Conservation (phyloP, 306 rosid species). For the Corylus heterophylla region DNA sequence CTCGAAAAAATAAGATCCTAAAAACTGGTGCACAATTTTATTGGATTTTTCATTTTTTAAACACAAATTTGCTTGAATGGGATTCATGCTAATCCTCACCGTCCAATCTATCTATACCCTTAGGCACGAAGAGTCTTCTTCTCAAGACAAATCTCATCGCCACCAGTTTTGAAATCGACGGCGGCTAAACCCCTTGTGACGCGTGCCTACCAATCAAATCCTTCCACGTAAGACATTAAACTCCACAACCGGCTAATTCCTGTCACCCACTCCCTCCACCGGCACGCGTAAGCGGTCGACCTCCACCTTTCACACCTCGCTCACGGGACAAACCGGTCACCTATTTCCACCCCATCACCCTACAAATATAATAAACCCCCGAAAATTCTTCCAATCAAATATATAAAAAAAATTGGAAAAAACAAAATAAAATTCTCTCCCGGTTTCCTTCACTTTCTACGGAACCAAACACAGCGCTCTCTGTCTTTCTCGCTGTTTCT, state of each 20-base stretch:
- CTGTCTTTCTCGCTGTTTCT: neutral
- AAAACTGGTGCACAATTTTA: too few species aligned
- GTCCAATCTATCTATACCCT: too few species aligned
- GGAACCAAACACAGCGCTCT: neutral
- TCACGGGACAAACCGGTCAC: constrained; percentile 45
- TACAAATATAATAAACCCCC: neutral
- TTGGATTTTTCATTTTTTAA: too few species aligned
- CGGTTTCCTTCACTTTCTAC: neutral
- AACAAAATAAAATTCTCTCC: neutral
- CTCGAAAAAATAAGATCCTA: too few species aligned
- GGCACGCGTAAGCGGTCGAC: neutral
- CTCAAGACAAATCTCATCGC: neutral
- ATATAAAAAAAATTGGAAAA: neutral
- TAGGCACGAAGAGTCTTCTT: neutral
- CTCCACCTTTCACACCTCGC: neutral
- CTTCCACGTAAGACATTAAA: constrained; percentile 33
- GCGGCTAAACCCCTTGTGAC: constrained; percentile 42
- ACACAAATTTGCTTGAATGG: too few species aligned
- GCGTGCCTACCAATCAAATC: constrained; percentile 54
- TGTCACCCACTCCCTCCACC: constrained; percentile 1
- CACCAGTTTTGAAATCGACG: constrained; percentile 16
- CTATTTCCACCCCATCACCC: neutral
- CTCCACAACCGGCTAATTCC: constrained; percentile 32
- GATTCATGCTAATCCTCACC: too few species aligned
- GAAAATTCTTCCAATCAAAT: neutral